Evolutionary conservation across 2,329 filamentous ascomycete species (phyloP), one percentile per base, ranked within the genome.

Genomic region (Herpotrichia juniperi): DNA sequence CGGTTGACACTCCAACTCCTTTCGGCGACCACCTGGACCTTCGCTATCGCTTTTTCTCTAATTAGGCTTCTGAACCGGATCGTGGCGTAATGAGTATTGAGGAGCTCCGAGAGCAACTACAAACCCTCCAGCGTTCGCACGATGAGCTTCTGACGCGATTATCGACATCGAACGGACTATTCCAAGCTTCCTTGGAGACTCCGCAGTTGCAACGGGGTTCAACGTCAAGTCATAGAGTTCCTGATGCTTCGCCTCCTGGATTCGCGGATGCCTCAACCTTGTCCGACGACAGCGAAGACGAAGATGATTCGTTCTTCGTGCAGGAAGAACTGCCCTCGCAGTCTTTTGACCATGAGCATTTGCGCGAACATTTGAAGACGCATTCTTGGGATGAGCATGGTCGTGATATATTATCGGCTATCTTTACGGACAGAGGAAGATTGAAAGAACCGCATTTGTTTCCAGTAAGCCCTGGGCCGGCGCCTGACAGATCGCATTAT

Each of bases 361-460:
- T 82, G 16, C 70, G 77, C 17, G 63, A 75, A 7, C 78, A 82
- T 59, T 57, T 81, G 34, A 75, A 69, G 54, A 73, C 58, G 14
- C 74, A 80, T 53, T 54, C 67, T 17, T 81, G 78, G 73, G 71
- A 73, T 40, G 64, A 75, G 35, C 67, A 74, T 56, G 74, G 75
- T 14, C 64, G 68, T 48, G 69, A 68, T 30, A 73, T 81, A 17
- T 57, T 81, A 17, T 67, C 72, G n/a, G 61, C 66, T 14, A 61
- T 79, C 9, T 75, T 81, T 43, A 69, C 73, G 1, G 78, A 81
- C 68, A 71, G 65, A 50, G 6, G 65, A 26, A 71, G 83, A 6
- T 73, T 82, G 9, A 67, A 71, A 16, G 75, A 76, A 22, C 68
- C 72, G 10, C 64, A 75, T 21, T 70, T 80, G 2, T 79, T 83